Evolutionary conservation across 345 rosid species (phyloP).

Genomic region (Jatropha curcas): DNA sequence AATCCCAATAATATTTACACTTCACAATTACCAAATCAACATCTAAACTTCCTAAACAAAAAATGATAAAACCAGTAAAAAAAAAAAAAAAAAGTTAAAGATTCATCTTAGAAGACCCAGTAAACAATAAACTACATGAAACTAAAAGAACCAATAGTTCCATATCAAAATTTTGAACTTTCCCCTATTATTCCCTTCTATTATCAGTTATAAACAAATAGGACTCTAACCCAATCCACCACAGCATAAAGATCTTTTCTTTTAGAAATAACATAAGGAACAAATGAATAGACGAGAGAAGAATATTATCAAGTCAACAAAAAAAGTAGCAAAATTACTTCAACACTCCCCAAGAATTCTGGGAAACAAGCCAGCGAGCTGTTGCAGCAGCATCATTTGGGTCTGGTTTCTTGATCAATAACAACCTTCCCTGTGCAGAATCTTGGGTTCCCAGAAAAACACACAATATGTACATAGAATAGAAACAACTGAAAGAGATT

Average conservation of each 20-base stretch:
- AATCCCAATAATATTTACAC: not conserved
- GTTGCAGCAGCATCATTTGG: slow-evolving; percentile 50
- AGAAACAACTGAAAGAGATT: slow-evolving; percentile 2
- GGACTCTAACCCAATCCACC: not conserved
- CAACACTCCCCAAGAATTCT: slow-evolving; percentile 80
- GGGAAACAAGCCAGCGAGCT: slow-evolving; percentile 89
- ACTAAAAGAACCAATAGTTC: not conserved
- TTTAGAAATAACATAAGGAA: not conserved
- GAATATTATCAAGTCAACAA: no score
- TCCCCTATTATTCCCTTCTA: not conserved
- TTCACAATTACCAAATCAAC: not conserved
- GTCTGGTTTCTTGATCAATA: slow-evolving; percentile 50
- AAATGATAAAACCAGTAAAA: not conserved
- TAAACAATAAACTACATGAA: not conserved
- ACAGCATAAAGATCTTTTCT: no score
- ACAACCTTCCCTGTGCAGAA: slow-evolving; percentile 44
- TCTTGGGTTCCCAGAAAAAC: slow-evolving; percentile 23
- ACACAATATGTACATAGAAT: not conserved
- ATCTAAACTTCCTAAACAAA: not conserved
- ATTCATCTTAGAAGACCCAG: not conserved
- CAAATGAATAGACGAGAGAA: not conserved
- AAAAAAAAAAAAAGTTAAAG: not conserved
- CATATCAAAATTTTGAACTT: not conserved
- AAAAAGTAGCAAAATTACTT: slow-evolving; percentile 46
- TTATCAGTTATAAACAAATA: not conserved